These are phyloP conservation scores for Rhizophora mangle DNA, from an alignment of 345 rosid species.

Conservation along the genomic window DNA sequence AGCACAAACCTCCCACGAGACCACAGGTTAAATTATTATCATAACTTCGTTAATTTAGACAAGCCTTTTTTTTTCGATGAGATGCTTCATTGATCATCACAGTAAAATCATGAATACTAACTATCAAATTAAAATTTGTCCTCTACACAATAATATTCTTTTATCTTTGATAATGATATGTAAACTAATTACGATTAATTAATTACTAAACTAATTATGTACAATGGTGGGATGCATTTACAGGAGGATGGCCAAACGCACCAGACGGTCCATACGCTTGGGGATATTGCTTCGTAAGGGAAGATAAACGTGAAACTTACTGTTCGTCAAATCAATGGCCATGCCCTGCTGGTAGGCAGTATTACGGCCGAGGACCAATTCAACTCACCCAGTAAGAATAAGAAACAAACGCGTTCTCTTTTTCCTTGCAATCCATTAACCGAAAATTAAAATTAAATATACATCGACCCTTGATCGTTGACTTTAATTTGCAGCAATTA, in stretches of 20 bases:
- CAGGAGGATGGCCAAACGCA: constrained; percentile 58
- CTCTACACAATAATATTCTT: too few species aligned
- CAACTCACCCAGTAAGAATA: constrained; percentile 48
- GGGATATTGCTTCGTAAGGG: constrained; percentile 52
- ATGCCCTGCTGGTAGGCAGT: constrained; percentile 48
- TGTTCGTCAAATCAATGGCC: constrained; percentile 43
- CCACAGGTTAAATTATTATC: constrained; percentile 21
- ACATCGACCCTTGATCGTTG: constrained; percentile 8
- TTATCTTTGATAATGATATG: too few species aligned
- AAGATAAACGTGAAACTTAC: constrained; percentile 10
- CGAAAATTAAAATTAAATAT: too few species aligned
- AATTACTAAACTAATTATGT: too few species aligned
- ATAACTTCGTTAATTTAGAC: background rate
- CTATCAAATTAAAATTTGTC: too few species aligned
- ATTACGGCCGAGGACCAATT: constrained; percentile 59
- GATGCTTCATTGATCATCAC: too few species aligned
- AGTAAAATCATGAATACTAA: too few species aligned
- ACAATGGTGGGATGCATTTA: background rate
- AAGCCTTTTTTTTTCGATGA: too few species aligned
- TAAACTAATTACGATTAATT: too few species aligned
- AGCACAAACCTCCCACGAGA: constrained; percentile 40
- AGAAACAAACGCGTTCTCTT: background rate
- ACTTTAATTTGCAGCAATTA: constrained; percentile 34
- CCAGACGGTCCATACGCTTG: constrained; percentile 59
- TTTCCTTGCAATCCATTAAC: background rate